phyloP scores from a whole-genome alignment of 805 yeast species.

The Candida pseudofarinosa region DNA sequence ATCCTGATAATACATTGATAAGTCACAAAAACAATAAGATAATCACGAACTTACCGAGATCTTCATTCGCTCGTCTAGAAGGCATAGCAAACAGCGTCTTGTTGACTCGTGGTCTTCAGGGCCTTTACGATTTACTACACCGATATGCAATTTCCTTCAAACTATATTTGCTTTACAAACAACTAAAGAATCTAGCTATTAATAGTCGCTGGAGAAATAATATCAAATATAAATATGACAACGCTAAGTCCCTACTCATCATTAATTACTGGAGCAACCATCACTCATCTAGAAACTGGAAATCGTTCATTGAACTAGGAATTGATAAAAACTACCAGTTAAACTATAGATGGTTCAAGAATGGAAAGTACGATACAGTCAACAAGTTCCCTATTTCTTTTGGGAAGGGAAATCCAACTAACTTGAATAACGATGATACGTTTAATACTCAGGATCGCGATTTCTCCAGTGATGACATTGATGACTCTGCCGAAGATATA shows the following conservation, averaged over 20 bases:
- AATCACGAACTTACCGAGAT: slow-evolving; percentile 27
- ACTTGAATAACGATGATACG: slow-evolving; percentile 7
- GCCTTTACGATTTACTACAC: slow-evolving; percentile 54
- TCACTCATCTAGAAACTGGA: slow-evolving; percentile 41
- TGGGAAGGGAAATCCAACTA: slow-evolving; percentile 14
- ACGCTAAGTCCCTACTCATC: slow-evolving; percentile 50
- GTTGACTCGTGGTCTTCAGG: slow-evolving; percentile 41
- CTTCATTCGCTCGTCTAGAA: slow-evolving; percentile 44
- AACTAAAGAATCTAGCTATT: slow-evolving; percentile 43
- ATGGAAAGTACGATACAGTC: slow-evolving; percentile 38
- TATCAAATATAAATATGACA: slow-evolving; percentile 53
- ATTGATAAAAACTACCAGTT: slow-evolving; percentile 45
- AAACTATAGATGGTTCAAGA: slow-evolving; percentile 60
- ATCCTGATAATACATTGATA: slow-evolving; percentile 30
- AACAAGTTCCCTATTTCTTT: slow-evolving; percentile 10
- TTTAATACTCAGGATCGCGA: slow-evolving; percentile 7
- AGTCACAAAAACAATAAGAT: slow-evolving; percentile 23
- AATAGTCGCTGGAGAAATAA: slow-evolving; percentile 57
- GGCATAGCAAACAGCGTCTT: slow-evolving; percentile 52
- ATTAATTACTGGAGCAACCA: slow-evolving; percentile 60
- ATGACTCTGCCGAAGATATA: slow-evolving; percentile 8
- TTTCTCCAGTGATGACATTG: slow-evolving; percentile 1
- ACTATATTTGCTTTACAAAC: slow-evolving; percentile 55
- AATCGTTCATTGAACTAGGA: slow-evolving; percentile 60
- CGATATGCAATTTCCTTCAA: slow-evolving; percentile 62